Percentiles rank a stretch among this genome's conserved stretches.
phyloP scores from a whole-genome alignment of 306 rosid genomes.

The Castanea crenata region DNA sequence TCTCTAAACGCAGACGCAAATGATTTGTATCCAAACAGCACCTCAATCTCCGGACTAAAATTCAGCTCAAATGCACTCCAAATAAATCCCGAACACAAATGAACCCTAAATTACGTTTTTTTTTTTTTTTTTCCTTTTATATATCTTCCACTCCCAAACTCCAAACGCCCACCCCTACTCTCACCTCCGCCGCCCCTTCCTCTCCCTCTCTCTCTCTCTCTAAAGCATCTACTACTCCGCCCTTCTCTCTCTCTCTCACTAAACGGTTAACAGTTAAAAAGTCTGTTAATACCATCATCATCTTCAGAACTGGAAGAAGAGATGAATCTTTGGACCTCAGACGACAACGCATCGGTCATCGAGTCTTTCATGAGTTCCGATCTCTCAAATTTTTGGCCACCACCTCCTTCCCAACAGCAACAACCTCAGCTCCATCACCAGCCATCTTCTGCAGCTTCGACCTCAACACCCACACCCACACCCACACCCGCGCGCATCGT shows the following conservation, averaged over 20 bases:
- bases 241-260: no score
- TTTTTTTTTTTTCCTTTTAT: no score
- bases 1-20: no score
- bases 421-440: neutral
- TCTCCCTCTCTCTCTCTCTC: neutral
- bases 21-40: no score
- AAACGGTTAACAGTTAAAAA: no score
- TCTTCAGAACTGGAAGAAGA: no score
- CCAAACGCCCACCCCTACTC: neutral
- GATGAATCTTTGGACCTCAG: constrained; percentile 77
- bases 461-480: constrained; percentile 15
- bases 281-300: no score
- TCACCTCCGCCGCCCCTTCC: neutral
- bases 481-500: neutral
- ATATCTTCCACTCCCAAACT: neutral
- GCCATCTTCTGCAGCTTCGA: constrained; percentile 44
- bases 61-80: constrained; percentile 30
- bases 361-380: constrained; percentile 85
- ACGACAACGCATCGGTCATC: constrained; percentile 85
- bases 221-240: no score
- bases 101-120: neutral
- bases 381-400: constrained; percentile 64
- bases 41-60: neutral
- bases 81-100: constrained; percentile 37
- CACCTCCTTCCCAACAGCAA: constrained; percentile 18